Evolutionary conservation across 345 rosid genomes (phyloP).

Genomic region (Kandelia obovata): DNA sequence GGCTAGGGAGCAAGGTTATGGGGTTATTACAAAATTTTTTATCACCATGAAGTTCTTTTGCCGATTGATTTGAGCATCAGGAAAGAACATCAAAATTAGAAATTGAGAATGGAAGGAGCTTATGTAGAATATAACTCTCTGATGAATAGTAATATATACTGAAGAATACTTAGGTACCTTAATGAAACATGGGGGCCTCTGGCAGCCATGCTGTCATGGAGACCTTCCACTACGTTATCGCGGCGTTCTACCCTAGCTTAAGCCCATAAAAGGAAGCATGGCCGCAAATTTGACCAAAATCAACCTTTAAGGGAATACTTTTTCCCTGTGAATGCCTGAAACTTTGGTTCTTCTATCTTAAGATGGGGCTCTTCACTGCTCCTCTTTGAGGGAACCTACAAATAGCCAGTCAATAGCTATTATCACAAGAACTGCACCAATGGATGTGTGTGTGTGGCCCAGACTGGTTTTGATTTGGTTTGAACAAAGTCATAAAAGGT

Average conservation of each 20-base stretch:
- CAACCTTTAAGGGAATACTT: slow-evolving; percentile 50
- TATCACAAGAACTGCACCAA: neutral
- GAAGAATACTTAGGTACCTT: neutral
- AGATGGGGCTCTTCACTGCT: slow-evolving; percentile 28
- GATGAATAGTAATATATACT: neutral
- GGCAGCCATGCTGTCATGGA: neutral
- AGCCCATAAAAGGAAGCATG: neutral
- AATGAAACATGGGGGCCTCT: neutral
- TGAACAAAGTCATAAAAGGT: neutral
- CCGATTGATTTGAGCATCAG: too few relatives aligned
- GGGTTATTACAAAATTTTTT: too few relatives aligned
- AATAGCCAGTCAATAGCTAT: slow-evolving; percentile 6
- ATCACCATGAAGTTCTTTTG: too few relatives aligned
- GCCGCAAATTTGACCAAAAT: neutral
- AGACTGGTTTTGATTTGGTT: too few relatives aligned
- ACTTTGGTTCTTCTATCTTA: slow-evolving; percentile 41
- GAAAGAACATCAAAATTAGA: too few relatives aligned
- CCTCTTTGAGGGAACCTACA: slow-evolving; percentile 32
- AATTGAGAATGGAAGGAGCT: too few relatives aligned
- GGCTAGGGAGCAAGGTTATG: too few relatives aligned
- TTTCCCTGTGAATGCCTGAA: slow-evolving; percentile 63
- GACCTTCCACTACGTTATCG: neutral
- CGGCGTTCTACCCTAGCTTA: neutral
- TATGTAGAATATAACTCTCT: too few relatives aligned
- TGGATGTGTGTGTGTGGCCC: neutral